phyloP scores from a whole-genome alignment of 768 basidiomycete species.

The Mycena maculata region DNA sequence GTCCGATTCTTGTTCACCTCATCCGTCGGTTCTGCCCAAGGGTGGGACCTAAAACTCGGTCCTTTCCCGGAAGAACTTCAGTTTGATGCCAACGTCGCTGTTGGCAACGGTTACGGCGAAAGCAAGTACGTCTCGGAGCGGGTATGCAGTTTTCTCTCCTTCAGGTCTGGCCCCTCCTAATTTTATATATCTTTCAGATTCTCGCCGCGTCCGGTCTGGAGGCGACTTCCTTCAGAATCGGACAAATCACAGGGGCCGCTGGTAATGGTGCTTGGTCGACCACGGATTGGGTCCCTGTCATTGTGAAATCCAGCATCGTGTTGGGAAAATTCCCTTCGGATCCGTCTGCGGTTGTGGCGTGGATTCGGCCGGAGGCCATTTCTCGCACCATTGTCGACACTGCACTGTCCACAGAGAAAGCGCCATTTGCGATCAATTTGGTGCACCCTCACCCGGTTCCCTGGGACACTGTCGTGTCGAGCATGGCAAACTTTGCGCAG shows the following conservation, averaged over 20 bases:
- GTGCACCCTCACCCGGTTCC: slow-evolving; percentile 50
- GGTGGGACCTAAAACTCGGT: slow-evolving; percentile 41
- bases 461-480: slow-evolving; percentile 43
- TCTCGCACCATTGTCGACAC: slow-evolving; percentile 47
- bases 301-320: slow-evolving; percentile 39
- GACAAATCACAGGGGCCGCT: slow-evolving; percentile 35
- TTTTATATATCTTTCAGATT: slow-evolving; percentile 35
- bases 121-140: slow-evolving; percentile 50
- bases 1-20: slow-evolving; percentile 42
- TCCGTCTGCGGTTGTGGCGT: slow-evolving; percentile 41
- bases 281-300: slow-evolving; percentile 44
- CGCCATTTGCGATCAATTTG: slow-evolving; percentile 46
- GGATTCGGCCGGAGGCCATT: slow-evolving; percentile 52
- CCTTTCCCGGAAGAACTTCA: slow-evolving; percentile 50
- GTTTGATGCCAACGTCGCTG: slow-evolving; percentile 38
- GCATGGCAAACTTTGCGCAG: slow-evolving; percentile 30
- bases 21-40: slow-evolving; percentile 32
- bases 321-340: slow-evolving; percentile 30
- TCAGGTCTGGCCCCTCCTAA: background rate
- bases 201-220: slow-evolving; percentile 46
- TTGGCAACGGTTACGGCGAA: slow-evolving; percentile 47
- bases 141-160: slow-evolving; percentile 32
- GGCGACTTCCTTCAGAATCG: slow-evolving; percentile 45
- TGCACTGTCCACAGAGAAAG: slow-evolving; percentile 35
- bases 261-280: slow-evolving; percentile 45